Conservation (phyloP, 257 asterid genomes). For the Rauvolfia tetraphylla region DNA sequence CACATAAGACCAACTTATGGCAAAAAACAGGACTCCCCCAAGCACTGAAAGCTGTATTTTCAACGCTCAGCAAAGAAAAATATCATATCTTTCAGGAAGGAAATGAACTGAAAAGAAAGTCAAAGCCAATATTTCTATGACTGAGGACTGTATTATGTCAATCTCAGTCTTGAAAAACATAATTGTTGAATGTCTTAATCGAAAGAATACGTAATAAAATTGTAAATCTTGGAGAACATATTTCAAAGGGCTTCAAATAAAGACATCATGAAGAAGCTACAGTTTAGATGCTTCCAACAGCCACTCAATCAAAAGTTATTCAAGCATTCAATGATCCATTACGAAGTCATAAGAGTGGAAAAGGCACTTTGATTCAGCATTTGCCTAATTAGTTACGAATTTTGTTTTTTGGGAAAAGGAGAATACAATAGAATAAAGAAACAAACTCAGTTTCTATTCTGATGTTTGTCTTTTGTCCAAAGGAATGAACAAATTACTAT, state of each 20-base stretch:
- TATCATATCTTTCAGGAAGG: neutral
- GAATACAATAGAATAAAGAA: neutral
- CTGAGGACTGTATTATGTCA: neutral
- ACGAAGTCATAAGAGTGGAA: too few species aligned
- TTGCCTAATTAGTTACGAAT: neutral
- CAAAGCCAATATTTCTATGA: neutral
- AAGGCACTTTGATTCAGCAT: neutral
- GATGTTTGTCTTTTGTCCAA: conserved; percentile 12
- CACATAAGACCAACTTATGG: neutral
- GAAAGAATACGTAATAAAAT: neutral
- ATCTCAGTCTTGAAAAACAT: neutral
- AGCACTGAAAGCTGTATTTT: neutral
- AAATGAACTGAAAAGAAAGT: neutral
- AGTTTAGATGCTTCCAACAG: neutral
- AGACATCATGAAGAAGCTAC: neutral
- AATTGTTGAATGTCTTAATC: neutral
- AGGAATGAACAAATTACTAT: conserved; percentile 27
- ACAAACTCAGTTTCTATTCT: neutral
- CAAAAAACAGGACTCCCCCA: neutral
- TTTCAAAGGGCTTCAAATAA: conserved; percentile 5
- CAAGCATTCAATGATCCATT: neutral
- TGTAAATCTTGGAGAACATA: neutral
- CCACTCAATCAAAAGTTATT: neutral
- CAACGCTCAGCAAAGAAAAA: neutral
- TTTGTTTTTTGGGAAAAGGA: neutral